Percentiles rank a stretch among this genome's conserved stretches.
These are phyloP conservation scores for Populus tremula DNA, from an alignment of 345 rosid genomes.

Conservation along the genomic window DNA sequence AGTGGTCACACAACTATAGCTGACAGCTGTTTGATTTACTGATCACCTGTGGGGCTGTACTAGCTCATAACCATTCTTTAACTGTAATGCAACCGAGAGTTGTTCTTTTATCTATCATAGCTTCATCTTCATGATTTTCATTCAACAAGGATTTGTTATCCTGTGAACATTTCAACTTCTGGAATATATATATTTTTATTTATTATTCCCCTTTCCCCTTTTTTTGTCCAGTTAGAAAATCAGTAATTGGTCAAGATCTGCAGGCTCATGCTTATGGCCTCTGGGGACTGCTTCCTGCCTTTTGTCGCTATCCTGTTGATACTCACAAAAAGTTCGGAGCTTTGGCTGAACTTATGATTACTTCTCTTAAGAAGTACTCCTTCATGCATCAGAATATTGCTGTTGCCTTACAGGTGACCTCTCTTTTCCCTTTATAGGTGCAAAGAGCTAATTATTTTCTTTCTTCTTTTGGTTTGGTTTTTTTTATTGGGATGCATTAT, in stretches of 20 bases:
- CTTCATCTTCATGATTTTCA: background rate
- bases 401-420: constrained; percentile 65
- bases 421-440: background rate
- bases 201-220: constrained; percentile 6
- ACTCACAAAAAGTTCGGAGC: constrained; percentile 44
- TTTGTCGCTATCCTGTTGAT: constrained; percentile 75
- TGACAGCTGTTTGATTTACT: background rate
- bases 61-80: background rate
- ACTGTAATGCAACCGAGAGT: background rate
- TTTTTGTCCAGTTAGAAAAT: constrained; percentile 57
- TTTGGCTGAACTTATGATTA: constrained; percentile 58
- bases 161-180: background rate
- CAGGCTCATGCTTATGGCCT: constrained; percentile 64
- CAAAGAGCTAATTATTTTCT: background rate
- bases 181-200: constrained; percentile 7
- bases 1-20: background rate
- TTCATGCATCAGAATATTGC: constrained; percentile 68
- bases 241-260: constrained; percentile 55
- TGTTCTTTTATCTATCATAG: background rate
- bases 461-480: background rate
- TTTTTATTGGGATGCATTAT: too few relatives aligned
- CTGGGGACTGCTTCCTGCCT: constrained; percentile 71
- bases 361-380: constrained; percentile 50
- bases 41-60: background rate
- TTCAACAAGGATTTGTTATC: constrained; percentile 3